Evolutionary conservation across 192 early-diverging fungal species (phyloP).

Genomic region (Powellomyces hirtus): DNA sequence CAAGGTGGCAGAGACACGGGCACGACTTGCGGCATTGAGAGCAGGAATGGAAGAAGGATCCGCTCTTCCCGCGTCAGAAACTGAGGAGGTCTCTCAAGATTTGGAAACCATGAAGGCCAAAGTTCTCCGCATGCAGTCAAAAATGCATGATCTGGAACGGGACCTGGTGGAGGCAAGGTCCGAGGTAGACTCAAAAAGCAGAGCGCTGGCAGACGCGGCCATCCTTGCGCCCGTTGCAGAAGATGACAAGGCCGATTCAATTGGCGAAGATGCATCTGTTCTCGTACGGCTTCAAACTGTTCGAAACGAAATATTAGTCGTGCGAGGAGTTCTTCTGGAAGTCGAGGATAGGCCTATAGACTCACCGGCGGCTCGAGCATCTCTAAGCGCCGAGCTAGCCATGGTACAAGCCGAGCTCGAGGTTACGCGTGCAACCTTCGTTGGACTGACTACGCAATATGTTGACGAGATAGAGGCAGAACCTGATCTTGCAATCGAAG

Average conservation of each 20-base stretch:
- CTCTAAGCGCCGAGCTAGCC: constrained; percentile 30
- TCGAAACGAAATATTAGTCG: constrained; percentile 21
- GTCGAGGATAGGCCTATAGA: not conserved
- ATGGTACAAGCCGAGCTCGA: constrained; percentile 38
- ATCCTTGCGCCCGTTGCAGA: not conserved
- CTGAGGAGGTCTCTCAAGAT: constrained; percentile 4
- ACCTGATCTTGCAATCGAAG: constrained; percentile 8
- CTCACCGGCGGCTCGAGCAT: constrained; percentile 20
- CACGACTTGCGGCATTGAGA: constrained; percentile 21
- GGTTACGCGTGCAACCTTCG: constrained; percentile 25
- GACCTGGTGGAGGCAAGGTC: constrained; percentile 12
- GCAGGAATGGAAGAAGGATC: constrained; percentile 30
- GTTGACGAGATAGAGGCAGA: constrained; percentile 6
- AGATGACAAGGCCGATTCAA: not conserved
- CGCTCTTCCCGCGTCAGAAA: not conserved
- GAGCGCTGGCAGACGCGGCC: constrained; percentile 18
- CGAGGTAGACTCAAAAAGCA: constrained; percentile 1
- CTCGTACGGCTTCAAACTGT: not conserved
- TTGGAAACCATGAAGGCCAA: constrained; percentile 2
- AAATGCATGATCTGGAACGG: constrained; percentile 1
- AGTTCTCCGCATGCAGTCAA: constrained; percentile 4
- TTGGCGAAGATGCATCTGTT: not conserved
- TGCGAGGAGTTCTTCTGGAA: constrained; percentile 7
- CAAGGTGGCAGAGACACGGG: constrained; percentile 17
- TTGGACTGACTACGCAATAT: not conserved